A percentile compares a stretch with the other conserved stretches of the same genome.
Evolutionary conservation across 352 stramenopile species (phyloP).

Genomic region (Aphanomyces stellatus): DNA sequence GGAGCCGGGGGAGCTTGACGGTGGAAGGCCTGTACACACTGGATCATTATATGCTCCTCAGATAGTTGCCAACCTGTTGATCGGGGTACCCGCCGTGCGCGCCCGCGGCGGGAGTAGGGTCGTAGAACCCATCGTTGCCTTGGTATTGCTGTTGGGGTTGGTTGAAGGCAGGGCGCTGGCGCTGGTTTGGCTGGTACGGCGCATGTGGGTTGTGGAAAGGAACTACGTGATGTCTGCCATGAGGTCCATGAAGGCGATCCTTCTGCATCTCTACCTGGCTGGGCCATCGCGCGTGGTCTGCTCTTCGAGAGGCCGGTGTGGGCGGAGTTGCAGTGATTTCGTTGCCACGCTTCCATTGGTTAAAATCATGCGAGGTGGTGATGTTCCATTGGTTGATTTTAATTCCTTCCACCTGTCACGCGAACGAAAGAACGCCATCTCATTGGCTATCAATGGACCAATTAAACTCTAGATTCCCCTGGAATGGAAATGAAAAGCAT

Average conservation of each 20-base stretch:
- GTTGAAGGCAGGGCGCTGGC: conserved; percentile 26
- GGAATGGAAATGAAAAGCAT: no score
- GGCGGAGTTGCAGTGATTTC: neutral
- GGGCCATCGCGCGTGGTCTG: conserved; percentile 22
- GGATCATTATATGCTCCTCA: no score
- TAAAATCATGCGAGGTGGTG: neutral
- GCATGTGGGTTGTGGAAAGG: conserved; percentile 50
- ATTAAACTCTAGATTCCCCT: no score
- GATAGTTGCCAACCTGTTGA: conserved; percentile 29
- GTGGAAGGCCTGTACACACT: conserved; percentile 9
- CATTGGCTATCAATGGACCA: no score
- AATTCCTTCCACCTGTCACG: no score
- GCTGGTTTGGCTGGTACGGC: conserved; percentile 31
- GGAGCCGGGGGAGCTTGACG: neutral
- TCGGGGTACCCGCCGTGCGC: neutral
- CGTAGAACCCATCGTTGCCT: neutral
- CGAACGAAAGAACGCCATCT: no score
- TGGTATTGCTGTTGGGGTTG: conserved; percentile 4
- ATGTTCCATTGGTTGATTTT: conserved; percentile 1
- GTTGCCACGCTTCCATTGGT: neutral
- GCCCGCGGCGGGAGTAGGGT: neutral
- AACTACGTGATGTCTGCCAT: conserved; percentile 25
- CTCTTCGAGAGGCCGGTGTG: neutral
- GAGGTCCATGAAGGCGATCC: neutral
- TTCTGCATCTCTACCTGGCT: conserved; percentile 23